phyloP scores from a whole-genome alignment of 192 early-diverging fungal species.

The Backusella psychrophila region DNA sequence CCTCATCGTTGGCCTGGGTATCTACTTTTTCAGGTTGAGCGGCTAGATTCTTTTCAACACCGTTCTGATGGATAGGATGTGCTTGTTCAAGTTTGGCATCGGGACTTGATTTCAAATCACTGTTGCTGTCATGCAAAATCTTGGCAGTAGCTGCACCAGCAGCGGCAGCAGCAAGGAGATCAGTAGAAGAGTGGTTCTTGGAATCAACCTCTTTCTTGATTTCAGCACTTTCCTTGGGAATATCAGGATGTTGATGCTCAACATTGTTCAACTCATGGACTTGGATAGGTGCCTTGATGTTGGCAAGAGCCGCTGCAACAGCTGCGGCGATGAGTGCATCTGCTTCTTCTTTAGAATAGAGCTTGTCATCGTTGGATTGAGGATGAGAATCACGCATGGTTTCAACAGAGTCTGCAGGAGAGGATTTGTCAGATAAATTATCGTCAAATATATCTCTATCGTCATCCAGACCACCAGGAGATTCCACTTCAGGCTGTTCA shows the following conservation, averaged over 20 bases:
- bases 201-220: not conserved
- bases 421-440: not conserved
- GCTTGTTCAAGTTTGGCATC: not conserved
- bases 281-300: not conserved
- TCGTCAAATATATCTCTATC: not conserved
- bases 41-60: not conserved
- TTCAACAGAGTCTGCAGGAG: not conserved
- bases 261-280: not conserved
- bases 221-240: not conserved
- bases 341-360: conserved; percentile 6
- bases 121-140: not conserved
- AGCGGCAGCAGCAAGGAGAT: not conserved
- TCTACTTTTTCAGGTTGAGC: not conserved
- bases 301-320: conserved; percentile 26
- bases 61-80: not conserved
- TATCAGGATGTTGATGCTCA: not conserved
- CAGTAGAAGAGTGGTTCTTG: not conserved
- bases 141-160: not conserved
- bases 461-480: not conserved
- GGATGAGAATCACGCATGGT: not conserved
- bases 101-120: not conserved
- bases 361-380: not conserved
- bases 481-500: not conserved
- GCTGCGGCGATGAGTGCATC: conserved; percentile 28
- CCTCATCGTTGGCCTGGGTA: not conserved